These are phyloP conservation scores for Chaetoceros tenuissimus DNA, from an alignment of 108 stramenopile genomes.

Conservation along the genomic window DNA sequence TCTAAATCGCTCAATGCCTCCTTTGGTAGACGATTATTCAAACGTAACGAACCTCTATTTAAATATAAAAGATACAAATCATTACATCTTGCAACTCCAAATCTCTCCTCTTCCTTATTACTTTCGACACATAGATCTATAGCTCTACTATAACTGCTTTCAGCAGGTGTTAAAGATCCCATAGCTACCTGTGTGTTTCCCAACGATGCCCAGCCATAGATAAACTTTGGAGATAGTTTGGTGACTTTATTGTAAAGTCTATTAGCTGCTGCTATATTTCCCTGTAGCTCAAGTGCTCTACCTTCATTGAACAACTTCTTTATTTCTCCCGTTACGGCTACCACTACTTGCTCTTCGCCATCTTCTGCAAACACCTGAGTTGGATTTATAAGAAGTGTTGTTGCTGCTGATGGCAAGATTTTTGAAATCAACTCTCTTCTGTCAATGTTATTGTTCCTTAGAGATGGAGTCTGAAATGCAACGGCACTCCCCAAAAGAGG, in stretches of 20 bases:
- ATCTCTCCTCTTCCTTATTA: conserved; percentile 23
- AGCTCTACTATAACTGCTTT: conserved; percentile 54
- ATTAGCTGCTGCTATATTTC: conserved; percentile 70
- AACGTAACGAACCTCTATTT: conserved; percentile 64
- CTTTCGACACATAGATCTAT: conserved; percentile 57
- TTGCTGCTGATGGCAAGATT: too few relatives aligned
- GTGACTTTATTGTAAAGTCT: conserved; percentile 67
- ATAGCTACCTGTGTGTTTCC: conserved; percentile 73
- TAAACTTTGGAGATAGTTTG: conserved; percentile 61
- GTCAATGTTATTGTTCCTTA: too few relatives aligned
- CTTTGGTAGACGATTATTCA: conserved; percentile 53
- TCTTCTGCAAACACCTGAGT: conserved; percentile 3
- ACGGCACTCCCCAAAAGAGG: too few relatives aligned
- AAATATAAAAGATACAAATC: conserved; percentile 69
- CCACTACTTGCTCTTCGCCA: conserved; percentile 9
- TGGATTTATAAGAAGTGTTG: neutral
- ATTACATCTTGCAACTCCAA: conserved; percentile 49
- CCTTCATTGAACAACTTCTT: conserved; percentile 66
- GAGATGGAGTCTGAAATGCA: too few relatives aligned
- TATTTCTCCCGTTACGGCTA: conserved; percentile 14
- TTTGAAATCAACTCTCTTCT: too few relatives aligned
- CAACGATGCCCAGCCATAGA: conserved; percentile 76
- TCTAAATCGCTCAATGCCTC: conserved; percentile 62
- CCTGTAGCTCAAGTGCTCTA: conserved; percentile 63
- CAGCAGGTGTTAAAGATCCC: conserved; percentile 46